Percentiles rank a stretch among this genome's conserved stretches.
phyloP scores from a whole-genome alignment of 768 basidiomycete genomes.

The Amanita pallidorosea region DNA sequence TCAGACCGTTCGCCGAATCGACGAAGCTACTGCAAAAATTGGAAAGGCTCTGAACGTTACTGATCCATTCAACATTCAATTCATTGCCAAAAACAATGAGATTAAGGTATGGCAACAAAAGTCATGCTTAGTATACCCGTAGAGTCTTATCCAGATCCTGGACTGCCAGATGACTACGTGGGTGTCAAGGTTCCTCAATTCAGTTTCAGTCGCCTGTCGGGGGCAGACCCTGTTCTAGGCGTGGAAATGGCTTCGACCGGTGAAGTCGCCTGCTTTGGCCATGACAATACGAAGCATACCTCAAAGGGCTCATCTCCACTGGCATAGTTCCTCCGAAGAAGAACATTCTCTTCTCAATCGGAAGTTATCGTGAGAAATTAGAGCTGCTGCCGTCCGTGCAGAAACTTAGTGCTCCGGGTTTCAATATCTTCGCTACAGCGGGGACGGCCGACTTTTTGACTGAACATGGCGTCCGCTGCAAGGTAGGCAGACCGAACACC shows the following conservation, averaged over 20 bases:
- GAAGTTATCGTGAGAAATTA: slow-evolving; percentile 94
- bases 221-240: slow-evolving; percentile 94
- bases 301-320: slow-evolving; percentile 94
- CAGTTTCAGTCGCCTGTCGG: slow-evolving; percentile 92
- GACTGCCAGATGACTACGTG: slow-evolving; percentile 87
- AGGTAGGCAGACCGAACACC: slow-evolving; percentile 34
- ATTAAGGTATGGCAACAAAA: slow-evolving; percentile 99
- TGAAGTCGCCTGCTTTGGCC: slow-evolving; percentile 97
- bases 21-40: slow-evolving; percentile 95
- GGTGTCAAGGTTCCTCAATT: slow-evolving; percentile 99
- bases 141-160: slow-evolving; percentile 81
- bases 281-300: slow-evolving; percentile 92
- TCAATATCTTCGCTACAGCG: slow-evolving; percentile 93
- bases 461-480: slow-evolving; percentile 95
- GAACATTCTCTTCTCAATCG: slow-evolving; percentile 94
- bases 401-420: slow-evolving; percentile 88
- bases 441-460: slow-evolving; percentile 97
- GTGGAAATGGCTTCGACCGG: slow-evolving; percentile 99
- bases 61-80: slow-evolving; percentile 98
- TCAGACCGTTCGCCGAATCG: slow-evolving; percentile 90
- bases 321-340: slow-evolving; percentile 94
- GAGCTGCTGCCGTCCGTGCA: slow-evolving; percentile 93
- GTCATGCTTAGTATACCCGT: slow-evolving; percentile 91
- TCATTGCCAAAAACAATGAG: slow-evolving; percentile 99
- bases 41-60: slow-evolving; percentile 97